phyloP scores from a whole-genome alignment of 1,284 basidiomycete species.

The Chiua sp. region DNA sequence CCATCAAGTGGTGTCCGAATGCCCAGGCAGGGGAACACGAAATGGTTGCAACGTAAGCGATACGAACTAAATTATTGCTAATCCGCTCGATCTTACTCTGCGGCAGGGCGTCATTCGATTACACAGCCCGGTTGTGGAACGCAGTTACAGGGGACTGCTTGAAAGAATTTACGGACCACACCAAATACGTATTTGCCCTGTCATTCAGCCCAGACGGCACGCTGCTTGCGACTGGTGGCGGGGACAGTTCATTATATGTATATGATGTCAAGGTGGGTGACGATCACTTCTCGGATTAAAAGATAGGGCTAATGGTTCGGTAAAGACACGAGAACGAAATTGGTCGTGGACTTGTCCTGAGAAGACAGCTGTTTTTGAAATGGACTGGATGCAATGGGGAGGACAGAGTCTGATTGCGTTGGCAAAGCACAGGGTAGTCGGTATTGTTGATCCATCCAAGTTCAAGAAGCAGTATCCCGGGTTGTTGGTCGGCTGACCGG shows the following conservation, averaged over 20 bases:
- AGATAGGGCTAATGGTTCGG: conserved; percentile 4
- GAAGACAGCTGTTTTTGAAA: conserved; percentile 43
- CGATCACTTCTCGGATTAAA: not conserved
- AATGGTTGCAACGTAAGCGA: conserved; percentile 71
- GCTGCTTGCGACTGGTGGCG: conserved; percentile 41
- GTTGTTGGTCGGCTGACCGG: conserved; percentile 74
- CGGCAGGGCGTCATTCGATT: conserved; percentile 75
- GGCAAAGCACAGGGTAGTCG: conserved; percentile 42
- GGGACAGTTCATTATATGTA: conserved; percentile 40
- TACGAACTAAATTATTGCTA: not conserved
- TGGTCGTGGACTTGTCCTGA: conserved; percentile 42
- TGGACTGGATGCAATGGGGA: conserved; percentile 43
- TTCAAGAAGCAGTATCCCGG: conserved; percentile 76
- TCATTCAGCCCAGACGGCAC: conserved; percentile 69
- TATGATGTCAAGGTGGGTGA: conserved; percentile 39
- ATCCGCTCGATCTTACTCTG: conserved; percentile 9
- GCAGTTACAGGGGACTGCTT: conserved; percentile 74
- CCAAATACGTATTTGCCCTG: conserved; percentile 67
- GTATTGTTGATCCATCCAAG: conserved; percentile 39
- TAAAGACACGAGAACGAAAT: conserved; percentile 35
- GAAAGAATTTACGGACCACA: conserved; percentile 68
- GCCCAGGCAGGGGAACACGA: conserved; percentile 52
- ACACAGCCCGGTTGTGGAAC: conserved; percentile 79
- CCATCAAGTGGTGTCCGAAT: conserved; percentile 74
- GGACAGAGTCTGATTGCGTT: conserved; percentile 38